These are phyloP conservation scores for Actinomucor elegans DNA, from an alignment of 371 early-diverging fungal genomes.

Conservation along the genomic window DNA sequence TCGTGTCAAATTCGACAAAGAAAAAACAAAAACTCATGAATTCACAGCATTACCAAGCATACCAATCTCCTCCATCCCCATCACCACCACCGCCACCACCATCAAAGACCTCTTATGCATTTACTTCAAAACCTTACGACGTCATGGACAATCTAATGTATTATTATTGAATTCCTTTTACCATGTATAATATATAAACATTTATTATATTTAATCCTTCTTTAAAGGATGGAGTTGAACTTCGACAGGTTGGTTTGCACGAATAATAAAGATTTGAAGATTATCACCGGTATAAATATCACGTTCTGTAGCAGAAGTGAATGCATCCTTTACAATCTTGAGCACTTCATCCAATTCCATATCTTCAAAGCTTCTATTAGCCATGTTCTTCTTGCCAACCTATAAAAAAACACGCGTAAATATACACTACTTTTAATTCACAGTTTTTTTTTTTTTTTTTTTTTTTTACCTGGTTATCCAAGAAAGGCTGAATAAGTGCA, in stretches of 20 bases:
- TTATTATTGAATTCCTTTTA: constrained; percentile 4
- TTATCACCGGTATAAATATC: constrained; percentile 99
- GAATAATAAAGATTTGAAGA: constrained; percentile 93
- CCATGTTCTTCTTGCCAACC: constrained; percentile 70
- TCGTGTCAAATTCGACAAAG: too few species aligned
- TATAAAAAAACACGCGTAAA: constrained; percentile 36
- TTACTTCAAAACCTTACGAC: constrained; percentile 18
- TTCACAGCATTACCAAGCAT: too few species aligned
- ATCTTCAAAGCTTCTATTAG: constrained; percentile 28
- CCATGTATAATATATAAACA: not conserved
- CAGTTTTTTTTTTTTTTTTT: too few species aligned
- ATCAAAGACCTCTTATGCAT: not conserved
- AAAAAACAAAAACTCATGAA: not conserved
- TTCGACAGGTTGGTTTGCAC: constrained; percentile 72
- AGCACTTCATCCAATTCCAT: constrained; percentile 71
- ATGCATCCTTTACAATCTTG: constrained; percentile 93
- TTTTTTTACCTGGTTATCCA: constrained; percentile 98
- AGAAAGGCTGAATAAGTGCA: constrained; percentile 95
- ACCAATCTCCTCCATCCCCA: not conserved
- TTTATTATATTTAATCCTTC: constrained; percentile 60
- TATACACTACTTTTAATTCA: not conserved
- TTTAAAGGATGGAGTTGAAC: constrained; percentile 75
- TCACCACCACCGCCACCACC: not conserved
- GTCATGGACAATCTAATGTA: constrained; percentile 10
- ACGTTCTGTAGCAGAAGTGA: constrained; percentile 97